A percentile compares a stretch with the other conserved stretches of the same genome.
These are phyloP conservation scores for Xenoacremonium recifei DNA, from an alignment of 2,329 filamentous ascomycete genomes.

Conservation along the genomic window DNA sequence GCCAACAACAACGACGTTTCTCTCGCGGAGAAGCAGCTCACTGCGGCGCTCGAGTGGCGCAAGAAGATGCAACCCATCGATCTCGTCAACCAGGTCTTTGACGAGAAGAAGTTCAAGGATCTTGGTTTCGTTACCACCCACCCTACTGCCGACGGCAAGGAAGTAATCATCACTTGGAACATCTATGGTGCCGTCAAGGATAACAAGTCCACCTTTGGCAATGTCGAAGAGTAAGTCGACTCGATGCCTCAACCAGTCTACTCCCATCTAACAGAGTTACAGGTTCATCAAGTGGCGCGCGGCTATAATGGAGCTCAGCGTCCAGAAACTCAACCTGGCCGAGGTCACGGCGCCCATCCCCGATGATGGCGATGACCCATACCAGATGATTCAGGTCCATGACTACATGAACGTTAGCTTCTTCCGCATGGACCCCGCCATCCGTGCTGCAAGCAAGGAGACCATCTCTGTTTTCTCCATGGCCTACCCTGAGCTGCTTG, in stretches of 20 bases:
- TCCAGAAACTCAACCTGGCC: constrained; percentile 70
- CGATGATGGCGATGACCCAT: constrained; percentile 74
- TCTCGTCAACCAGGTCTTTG: constrained; percentile 63
- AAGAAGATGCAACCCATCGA: constrained; percentile 71
- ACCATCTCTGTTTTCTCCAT: constrained; percentile 79
- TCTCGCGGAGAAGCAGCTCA: constrained; percentile 75
- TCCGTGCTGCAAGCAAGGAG: constrained; percentile 74
- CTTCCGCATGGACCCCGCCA: constrained; percentile 73
- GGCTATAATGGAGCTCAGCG: constrained; percentile 83
- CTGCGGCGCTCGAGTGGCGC: constrained; percentile 79
- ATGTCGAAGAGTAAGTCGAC: constrained; percentile 69
- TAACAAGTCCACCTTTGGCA: constrained; percentile 78
- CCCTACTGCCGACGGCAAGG: constrained; percentile 52
- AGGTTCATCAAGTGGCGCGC: constrained; percentile 91
- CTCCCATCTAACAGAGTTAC: background rate
- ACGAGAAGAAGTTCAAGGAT: constrained; percentile 68
- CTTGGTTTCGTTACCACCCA: constrained; percentile 82
- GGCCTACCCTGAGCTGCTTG: constrained; percentile 84
- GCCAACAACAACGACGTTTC: constrained; percentile 77
- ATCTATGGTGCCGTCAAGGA: constrained; percentile 87
- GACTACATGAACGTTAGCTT: constrained; percentile 90
- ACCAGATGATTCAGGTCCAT: constrained; percentile 90
- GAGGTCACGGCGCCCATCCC: constrained; percentile 69
- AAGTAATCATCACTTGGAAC: constrained; percentile 81
- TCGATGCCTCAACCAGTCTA: no score